Percentiles rank a stretch among this genome's conserved stretches.
These are phyloP conservation scores for Botryotinia calthae DNA, from an alignment of 2,329 filamentous ascomycete genomes.

Conservation along the genomic window DNA sequence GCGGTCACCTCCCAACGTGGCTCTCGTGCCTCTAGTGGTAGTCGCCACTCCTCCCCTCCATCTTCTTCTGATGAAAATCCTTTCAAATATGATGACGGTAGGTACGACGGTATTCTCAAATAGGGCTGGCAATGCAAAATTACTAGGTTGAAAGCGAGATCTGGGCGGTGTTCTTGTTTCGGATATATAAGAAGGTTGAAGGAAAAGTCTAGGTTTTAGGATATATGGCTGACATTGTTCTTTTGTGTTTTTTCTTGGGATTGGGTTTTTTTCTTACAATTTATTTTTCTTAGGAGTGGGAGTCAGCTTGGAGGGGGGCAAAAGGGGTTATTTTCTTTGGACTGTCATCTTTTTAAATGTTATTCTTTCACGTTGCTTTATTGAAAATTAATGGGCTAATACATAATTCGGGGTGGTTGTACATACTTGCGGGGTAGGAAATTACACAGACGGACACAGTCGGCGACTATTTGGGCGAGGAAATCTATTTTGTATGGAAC, in stretches of 20 bases:
- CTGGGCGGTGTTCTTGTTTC: not conserved
- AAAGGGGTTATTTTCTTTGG: not conserved
- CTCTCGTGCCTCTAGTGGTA: not conserved
- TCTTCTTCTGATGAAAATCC: not conserved
- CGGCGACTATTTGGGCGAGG: not conserved
- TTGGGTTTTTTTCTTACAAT: not conserved
- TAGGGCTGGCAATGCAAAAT: not conserved
- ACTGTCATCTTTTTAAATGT: not conserved
- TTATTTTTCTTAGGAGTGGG: not conserved
- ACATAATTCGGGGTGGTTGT: not conserved
- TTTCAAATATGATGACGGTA: not conserved
- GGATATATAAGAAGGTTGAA: not conserved
- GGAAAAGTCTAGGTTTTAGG: not conserved
- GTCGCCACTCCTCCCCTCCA: not conserved
- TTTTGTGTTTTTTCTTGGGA: not conserved
- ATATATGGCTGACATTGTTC: not conserved
- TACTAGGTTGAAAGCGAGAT: not conserved
- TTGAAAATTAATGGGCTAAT: not conserved
- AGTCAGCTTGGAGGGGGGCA: not conserved
- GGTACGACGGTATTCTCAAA: fast-evolving
- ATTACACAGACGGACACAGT: not conserved
- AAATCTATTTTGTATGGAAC: not conserved
- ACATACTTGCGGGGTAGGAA: not conserved
- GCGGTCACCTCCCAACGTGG: not conserved
- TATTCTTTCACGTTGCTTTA: not conserved